Conservation (phyloP, 176 grass and related monocot genomes). For the Lolium rigidum region DNA sequence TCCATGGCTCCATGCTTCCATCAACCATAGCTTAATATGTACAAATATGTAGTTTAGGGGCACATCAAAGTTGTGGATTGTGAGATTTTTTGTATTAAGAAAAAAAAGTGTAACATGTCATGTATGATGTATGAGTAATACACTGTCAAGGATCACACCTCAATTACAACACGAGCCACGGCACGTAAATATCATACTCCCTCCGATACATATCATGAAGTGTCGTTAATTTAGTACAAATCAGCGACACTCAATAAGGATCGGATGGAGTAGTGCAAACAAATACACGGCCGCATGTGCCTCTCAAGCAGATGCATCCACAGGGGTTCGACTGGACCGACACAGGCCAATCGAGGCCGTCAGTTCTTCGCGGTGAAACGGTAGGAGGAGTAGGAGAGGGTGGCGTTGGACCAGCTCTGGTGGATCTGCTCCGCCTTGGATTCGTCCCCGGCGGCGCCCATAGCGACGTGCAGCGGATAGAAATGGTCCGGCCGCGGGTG, state of each 20-base stretch:
- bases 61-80: background rate
- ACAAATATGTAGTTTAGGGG: too few species aligned
- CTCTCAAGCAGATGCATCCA: background rate
- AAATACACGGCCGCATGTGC: background rate
- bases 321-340: background rate
- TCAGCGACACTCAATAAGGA: too few species aligned
- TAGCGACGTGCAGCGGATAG: constrained; percentile 86
- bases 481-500: constrained; percentile 91
- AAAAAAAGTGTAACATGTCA: background rate
- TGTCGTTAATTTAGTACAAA: too few species aligned
- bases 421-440: constrained; percentile 77
- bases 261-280: too few species aligned
- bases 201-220: too few species aligned
- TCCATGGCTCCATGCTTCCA: background rate
- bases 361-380: constrained; percentile 56
- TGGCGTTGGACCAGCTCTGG: constrained; percentile 64
- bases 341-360: background rate
- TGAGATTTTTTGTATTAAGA: background rate
- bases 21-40: too few species aligned
- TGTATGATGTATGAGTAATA: background rate
- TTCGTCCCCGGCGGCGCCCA: constrained; percentile 74
- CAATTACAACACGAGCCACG: background rate
- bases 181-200: too few species aligned
- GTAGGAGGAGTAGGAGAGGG: constrained; percentile 67
- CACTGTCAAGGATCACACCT: too few species aligned